Evolutionary conservation across 148 eudicot genomes (phyloP), one percentile per base, ranked within the genome.

Genomic region (Dysphania ambrosioides): DNA sequence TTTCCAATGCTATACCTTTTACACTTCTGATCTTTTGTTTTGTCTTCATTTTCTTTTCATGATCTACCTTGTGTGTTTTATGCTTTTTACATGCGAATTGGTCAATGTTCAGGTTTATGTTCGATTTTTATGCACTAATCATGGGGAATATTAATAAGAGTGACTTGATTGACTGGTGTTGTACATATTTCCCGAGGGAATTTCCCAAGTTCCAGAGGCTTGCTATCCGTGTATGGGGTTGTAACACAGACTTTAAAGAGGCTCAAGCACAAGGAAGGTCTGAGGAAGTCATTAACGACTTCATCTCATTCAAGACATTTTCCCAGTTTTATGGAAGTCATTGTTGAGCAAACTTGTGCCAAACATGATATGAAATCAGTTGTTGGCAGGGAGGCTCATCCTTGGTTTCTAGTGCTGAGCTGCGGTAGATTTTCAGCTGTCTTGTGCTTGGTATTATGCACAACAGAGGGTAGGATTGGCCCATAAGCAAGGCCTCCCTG

Each of bases 151-250:
- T 89, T 31, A 71, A 80, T 29, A 93, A 91, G 82, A 67, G 61
- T 36, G 93, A 93, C 47, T 66, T 93, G 27, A 76, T 84, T 21
- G 82, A 89, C 71, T 93, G 98, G 98, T 93, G 77, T 44, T 79
- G 75, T 49, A 85, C 84, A 63, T 93, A 91, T 70, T 76, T 92
- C 72, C 79, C 75, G 72, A 82, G 75, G 65, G 27, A 85, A 35
- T 93, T 95, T 51, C 86, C 88, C 10, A 89, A 85, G 79, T 89
- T 97, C 71, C 86, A 97, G 79, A 89, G 91, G 78, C 90, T 93
- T 78, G 87, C 97, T 15, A 70, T 88, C 72, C 85, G 94, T 29
- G 82, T 93, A 32, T 93, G 98, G 98, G 98, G 98, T 36, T 93
- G 97, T 76, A 80, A 91, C 75, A 84, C 95, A 11, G 88, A 87